These are phyloP conservation scores for Entomortierella beljakovae DNA, from an alignment of 192 early-diverging fungal genomes.

Conservation along the genomic window DNA sequence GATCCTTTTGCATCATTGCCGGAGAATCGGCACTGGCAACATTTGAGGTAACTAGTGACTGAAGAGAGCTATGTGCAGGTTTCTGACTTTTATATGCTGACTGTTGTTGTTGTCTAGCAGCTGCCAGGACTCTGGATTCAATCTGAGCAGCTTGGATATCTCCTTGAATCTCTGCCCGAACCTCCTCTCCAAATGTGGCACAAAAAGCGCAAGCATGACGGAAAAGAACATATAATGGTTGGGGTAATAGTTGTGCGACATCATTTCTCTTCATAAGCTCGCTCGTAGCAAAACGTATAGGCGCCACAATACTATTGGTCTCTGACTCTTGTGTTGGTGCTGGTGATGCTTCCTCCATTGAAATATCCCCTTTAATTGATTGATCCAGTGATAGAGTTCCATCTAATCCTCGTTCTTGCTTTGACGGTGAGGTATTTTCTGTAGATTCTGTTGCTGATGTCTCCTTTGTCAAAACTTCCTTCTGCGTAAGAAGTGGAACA, in stretches of 20 bases:
- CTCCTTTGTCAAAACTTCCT: slow-evolving; percentile 2
- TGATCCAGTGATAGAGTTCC: no score
- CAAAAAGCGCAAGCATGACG: slow-evolving; percentile 27
- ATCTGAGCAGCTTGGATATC: slow-evolving; percentile 26
- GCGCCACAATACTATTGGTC: slow-evolving; percentile 4
- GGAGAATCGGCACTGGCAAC: slow-evolving; percentile 11
- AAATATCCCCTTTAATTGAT: background rate
- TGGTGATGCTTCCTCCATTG: background rate
- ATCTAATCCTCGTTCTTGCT: no score
- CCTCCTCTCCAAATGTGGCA: slow-evolving; percentile 27
- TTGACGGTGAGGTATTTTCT: background rate
- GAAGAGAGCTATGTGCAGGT: background rate
- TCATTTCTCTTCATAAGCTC: slow-evolving; percentile 23
- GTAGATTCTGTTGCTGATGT: background rate
- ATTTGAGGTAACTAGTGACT: background rate
- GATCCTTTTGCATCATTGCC: slow-evolving; percentile 14
- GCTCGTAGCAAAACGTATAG: slow-evolving; percentile 8
- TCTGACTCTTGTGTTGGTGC: background rate
- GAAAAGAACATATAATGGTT: slow-evolving; percentile 30
- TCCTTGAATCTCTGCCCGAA: slow-evolving; percentile 28
- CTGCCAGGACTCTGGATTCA: slow-evolving; percentile 13
- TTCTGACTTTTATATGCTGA: background rate
- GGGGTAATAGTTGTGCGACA: slow-evolving; percentile 22
- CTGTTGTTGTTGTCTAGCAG: slow-evolving; percentile 4
- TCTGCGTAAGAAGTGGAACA: slow-evolving; percentile 16